Conservation (phyloP, 176 grass and related monocot genomes). For the Aegilops speltoides region DNA sequence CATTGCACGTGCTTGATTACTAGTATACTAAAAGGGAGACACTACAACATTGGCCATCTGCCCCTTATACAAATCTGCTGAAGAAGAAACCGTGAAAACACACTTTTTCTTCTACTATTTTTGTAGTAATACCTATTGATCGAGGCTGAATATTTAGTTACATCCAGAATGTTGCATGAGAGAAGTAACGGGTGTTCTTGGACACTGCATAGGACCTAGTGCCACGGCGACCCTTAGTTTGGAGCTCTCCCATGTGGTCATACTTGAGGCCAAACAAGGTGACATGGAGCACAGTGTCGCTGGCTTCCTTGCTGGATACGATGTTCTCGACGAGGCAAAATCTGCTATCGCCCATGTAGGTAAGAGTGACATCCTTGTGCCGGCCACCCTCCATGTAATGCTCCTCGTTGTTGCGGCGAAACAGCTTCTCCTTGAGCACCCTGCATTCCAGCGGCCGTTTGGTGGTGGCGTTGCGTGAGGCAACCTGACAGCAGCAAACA, state of each 20-base stretch:
- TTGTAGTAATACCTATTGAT: no score
- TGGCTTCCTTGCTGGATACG: fast-evolving
- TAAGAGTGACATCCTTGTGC: neutral
- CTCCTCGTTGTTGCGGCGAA: neutral
- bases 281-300: neutral
- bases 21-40: no score
- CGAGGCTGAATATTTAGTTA: neutral
- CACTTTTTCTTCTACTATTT: no score
- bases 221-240: neutral
- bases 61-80: no score
- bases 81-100: no score
- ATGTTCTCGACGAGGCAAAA: conserved; percentile 9
- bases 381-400: neutral
- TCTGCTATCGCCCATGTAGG: conserved; percentile 12
- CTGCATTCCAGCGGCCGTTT: neutral
- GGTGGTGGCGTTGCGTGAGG: neutral
- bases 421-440: neutral
- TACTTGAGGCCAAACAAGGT: conserved; percentile 20
- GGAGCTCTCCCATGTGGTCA: neutral
- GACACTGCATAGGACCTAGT: neutral
- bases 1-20: no score
- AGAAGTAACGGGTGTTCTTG: neutral
- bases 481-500: neutral
- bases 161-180: conserved; percentile 9
- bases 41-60: no score